phyloP scores from a whole-genome alignment of 805 yeast species.

The Metschnikowia similis region DNA sequence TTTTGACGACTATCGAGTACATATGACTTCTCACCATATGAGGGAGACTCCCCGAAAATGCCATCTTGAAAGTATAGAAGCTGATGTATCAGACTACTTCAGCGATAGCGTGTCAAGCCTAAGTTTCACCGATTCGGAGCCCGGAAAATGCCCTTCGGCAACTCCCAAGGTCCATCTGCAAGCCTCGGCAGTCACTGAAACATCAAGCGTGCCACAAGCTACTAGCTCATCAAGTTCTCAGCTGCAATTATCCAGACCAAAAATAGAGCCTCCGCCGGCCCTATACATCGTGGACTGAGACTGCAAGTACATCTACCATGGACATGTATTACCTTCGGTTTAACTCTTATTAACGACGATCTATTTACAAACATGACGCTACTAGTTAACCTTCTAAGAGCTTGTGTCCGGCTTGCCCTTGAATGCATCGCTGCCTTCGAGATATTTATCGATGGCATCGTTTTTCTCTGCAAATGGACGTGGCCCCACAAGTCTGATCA shows the following conservation, averaged over 20 bases:
- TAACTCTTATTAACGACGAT: background rate
- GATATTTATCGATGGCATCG: conserved; percentile 86
- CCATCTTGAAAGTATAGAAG: background rate
- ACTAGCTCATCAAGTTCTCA: background rate
- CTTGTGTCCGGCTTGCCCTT: conserved; percentile 26
- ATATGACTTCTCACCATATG: conserved; percentile 6
- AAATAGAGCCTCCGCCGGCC: background rate
- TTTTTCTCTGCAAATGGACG: conserved; percentile 76
- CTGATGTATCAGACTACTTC: conserved; percentile 7
- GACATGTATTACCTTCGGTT: background rate
- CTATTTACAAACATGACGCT: background rate
- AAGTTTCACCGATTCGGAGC: conserved; percentile 5
- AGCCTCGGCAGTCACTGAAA: background rate
- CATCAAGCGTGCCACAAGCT: background rate
- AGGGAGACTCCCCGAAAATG: background rate
- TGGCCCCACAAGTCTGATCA: conserved; percentile 71
- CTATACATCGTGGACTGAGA: conserved; percentile 1
- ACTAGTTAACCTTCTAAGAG: background rate
- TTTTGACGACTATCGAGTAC: conserved; percentile 9
- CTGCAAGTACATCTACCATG: background rate
- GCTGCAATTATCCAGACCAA: background rate
- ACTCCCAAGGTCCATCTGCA: background rate
- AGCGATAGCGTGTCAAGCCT: conserved; percentile 11
- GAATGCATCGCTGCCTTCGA: conserved; percentile 48
- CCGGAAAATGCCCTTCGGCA: background rate